Evolutionary conservation across 441 rosid genomes (phyloP).

Genomic region (Gossypium lobatum): DNA sequence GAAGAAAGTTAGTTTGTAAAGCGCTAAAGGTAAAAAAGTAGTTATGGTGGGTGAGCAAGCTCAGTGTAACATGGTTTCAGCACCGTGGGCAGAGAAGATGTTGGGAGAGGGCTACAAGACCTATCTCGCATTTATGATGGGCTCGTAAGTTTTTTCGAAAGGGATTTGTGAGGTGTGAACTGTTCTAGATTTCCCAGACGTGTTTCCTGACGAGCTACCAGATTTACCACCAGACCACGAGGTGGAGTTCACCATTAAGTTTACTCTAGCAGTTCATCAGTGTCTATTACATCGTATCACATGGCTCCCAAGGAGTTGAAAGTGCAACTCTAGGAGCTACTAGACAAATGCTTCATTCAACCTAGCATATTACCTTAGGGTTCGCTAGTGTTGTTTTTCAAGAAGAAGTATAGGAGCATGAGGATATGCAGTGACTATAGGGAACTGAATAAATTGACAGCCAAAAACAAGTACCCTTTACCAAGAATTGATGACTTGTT

Average conservation of each 20-base stretch:
- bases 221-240: not conserved
- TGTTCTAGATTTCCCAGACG: too few relatives aligned
- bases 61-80: too few relatives aligned
- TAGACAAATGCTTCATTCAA: not conserved
- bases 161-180: too few relatives aligned
- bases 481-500: not conserved
- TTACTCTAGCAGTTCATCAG: not conserved
- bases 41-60: too few relatives aligned
- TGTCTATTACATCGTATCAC: too few relatives aligned
- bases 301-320: not conserved
- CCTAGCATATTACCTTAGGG: not conserved
- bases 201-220: too few relatives aligned
- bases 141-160: too few relatives aligned
- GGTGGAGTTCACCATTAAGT: not conserved
- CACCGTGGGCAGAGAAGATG: too few relatives aligned
- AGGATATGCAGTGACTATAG: not conserved
- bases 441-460: not conserved
- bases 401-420: not conserved
- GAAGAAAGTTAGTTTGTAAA: too few relatives aligned
- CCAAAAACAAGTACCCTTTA: not conserved
- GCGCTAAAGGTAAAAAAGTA: too few relatives aligned
- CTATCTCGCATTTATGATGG: too few relatives aligned
- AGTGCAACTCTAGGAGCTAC: not conserved
- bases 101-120: too few relatives aligned
- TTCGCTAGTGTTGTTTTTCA: not conserved